Evolutionary conservation across 1,284 basidiomycete genomes (phyloP), one percentile per base, ranked within the genome.

Genomic region (Cystobasidium pallidum): DNA sequence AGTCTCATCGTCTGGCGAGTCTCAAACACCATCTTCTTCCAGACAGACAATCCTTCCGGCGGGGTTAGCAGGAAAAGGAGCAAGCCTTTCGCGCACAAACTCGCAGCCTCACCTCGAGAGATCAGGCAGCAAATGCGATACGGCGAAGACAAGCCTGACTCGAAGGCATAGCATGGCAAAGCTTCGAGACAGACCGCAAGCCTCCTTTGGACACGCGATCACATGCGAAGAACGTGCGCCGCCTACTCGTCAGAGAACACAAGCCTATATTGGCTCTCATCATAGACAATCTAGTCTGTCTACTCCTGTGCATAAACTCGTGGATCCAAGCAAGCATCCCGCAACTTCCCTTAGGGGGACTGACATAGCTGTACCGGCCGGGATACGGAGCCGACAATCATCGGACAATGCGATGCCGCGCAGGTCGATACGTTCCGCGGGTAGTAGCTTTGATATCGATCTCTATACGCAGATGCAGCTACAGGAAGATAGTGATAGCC

Each of bases 381-480:
- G 28, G 24, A 66, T 24, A 21, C 49, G 64, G 0, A 66, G 45
- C 1, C 43, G 62, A 10, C 62, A 64, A 36, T 64, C 62, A 34
- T 64, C 62, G 4, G 62, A 64, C n/a, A 49, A 64, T n/a, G 51
- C 62, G 21, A 58, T 55, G 41, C 47, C 66, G 41, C 57, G 67
- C 43, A 43, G 36, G 28, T 70, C 67, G 19, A 47, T 70, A 34
- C 67, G 58, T 32, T 70, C 67, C 3, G 67, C 32, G 1, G 67
- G 43, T 28, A 70, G 67, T n/a, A 58, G 52, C 28, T 70, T 70
- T 34, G 67, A 70, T 30, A 52, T 70, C n/a, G 67, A 70, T 28
- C 57, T 70, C 7, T 70, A 70, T 24, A 52, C 32, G 4, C 58
- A 70, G n/a, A 62, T 62, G 67, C 67, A 70, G 30, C 28, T 70